These are phyloP conservation scores for Raddia distichophylla DNA, from an alignment of 176 grass and related monocot genomes.

Conservation along the genomic window DNA sequence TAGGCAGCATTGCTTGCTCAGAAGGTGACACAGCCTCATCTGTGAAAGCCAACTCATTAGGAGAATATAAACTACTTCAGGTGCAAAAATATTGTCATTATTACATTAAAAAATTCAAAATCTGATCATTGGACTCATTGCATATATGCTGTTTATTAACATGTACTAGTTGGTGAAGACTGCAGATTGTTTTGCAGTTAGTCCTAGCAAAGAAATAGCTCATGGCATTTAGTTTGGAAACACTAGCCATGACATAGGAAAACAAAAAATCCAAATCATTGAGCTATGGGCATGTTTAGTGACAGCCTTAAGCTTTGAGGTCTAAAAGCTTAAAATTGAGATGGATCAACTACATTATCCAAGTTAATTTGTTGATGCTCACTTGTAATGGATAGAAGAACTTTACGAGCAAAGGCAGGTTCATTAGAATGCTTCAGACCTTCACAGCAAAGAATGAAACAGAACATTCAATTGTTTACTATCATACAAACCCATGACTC, in stretches of 20 bases:
- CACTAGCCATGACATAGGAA: not conserved
- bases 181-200: slow-evolving; percentile 34
- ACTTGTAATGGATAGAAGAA: slow-evolving; percentile 44
- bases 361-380: slow-evolving; percentile 37
- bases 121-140: not conserved
- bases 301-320: slow-evolving; percentile 43
- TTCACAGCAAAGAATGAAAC: slow-evolving; percentile 43
- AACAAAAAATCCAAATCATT: slow-evolving; percentile 17
- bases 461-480: slow-evolving; percentile 38
- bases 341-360: slow-evolving; percentile 37
- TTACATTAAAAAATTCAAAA: not conserved
- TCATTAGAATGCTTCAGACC: slow-evolving; percentile 48
- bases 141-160: slow-evolving; percentile 25
- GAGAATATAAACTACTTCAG: slow-evolving; percentile 32
- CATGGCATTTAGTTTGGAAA: slow-evolving; percentile 35
- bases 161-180: slow-evolving; percentile 36
- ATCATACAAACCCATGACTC: slow-evolving; percentile 21
- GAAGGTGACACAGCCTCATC: slow-evolving; percentile 26
- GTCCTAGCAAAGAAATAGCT: slow-evolving; percentile 26
- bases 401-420: slow-evolving; percentile 53
- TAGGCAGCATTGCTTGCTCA: slow-evolving; percentile 39
- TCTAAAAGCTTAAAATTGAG: slow-evolving; percentile 49
- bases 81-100: not conserved
- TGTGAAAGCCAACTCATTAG: slow-evolving; percentile 24
- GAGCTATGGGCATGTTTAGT: slow-evolving; percentile 25